Base-by-base conservation (phyloP, 163 green algal species). In the Chlamydomonas reinhardtii region DNA sequence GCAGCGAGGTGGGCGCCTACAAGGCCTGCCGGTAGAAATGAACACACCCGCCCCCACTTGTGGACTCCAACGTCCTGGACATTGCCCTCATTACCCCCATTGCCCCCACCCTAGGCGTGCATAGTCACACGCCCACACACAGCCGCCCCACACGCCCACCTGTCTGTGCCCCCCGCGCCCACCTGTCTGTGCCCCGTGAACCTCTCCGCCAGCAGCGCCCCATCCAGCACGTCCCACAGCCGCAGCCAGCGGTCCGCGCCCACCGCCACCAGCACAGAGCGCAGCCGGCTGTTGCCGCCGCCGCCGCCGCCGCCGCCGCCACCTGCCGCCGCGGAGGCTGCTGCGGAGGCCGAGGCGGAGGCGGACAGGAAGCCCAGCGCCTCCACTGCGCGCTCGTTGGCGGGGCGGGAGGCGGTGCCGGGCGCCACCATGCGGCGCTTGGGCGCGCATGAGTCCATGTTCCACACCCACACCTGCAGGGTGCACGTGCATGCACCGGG, bases 181-280 rank as follows among this genome's bases (percentile, higher is more conserved):
- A 86, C 80, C 70, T 73, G 27, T 39, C 76, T 74, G 79, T 94
- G 91, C 6, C 83, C 86, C 14, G 91, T 94, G 65, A 83, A 89
- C 8, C 78, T 27, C 83, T 92, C 78, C 32, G 84, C 34, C n/a
- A 93, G 65, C 62, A 90, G 64, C 29, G 73, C 68, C 15, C 72
- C 77, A 27, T 82, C 70, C 73, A 86, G 62, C 35, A 79, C 78
- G 54, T 93, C 82, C 89, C 89, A 93, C 27, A 93, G 20, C 48
- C 89, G 83, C 69, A 93, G 31, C 80, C 80, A 92, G 12, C 92
- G 73, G 73, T 95, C 92, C 31, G 89, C 92, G 34, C 88, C 87
- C 37, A 93, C 91, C 56, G 90, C 83, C 59, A 91, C 86, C 48
- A 94, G 80, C 27, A 94, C 69, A 37, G 89, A 52, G 35, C 80